phyloP scores from a whole-genome alignment of 169 alveolate species.

The Ichthyophthirius multifiliis region DNA sequence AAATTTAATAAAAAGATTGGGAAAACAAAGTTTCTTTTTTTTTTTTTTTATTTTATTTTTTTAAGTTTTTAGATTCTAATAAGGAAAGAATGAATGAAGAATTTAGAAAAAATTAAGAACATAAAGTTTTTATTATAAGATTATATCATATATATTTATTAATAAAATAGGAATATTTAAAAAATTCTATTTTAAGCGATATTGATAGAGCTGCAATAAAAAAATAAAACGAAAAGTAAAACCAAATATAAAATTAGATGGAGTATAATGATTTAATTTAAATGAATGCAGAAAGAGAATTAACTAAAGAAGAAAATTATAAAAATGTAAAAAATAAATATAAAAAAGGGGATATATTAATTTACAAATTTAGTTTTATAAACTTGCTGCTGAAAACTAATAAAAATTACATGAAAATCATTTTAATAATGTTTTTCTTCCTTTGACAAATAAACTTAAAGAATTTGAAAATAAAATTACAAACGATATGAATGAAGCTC shows the following conservation, averaged over 20 bases:
- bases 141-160: too few species aligned
- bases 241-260: not conserved
- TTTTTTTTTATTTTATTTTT: not conserved
- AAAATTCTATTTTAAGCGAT: not conserved
- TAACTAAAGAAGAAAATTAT: not conserved
- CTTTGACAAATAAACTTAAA: not conserved
- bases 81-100: not conserved
- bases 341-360: not conserved
- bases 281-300: conserved; percentile 3
- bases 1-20: not conserved
- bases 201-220: not conserved
- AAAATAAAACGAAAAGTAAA: not conserved
- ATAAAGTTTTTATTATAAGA: not conserved
- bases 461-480: not conserved
- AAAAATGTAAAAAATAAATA: not conserved
- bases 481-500: not conserved
- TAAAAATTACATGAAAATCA: not conserved
- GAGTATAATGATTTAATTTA: not conserved
- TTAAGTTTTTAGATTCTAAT: not conserved
- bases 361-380: not conserved
- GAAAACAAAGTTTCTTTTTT: not conserved
- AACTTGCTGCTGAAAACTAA: not conserved
- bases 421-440: not conserved
- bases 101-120: not conserved
- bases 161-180: not conserved